Percentiles rank a stretch among this genome's conserved stretches.
These are phyloP conservation scores for Beta lomatogona DNA, from an alignment of 179 eudicot genomes.

Conservation along the genomic window DNA sequence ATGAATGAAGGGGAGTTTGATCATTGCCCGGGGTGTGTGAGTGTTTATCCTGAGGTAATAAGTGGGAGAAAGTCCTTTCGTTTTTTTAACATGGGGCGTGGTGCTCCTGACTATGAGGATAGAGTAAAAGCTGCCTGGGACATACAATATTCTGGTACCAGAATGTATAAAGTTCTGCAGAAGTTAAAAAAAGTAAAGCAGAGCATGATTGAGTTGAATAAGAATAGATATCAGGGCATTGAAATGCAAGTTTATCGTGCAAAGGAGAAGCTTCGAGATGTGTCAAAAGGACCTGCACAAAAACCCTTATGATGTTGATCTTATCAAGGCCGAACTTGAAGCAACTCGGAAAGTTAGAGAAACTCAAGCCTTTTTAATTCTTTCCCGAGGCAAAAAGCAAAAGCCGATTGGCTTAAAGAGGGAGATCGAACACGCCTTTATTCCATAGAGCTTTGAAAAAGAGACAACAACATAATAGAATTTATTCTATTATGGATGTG, in stretches of 20 bases:
- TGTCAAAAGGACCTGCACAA: background rate
- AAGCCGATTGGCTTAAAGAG: background rate
- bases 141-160: accelerated
- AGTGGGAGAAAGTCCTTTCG: background rate
- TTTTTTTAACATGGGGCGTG: background rate
- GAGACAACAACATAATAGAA: background rate
- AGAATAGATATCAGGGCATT: background rate
- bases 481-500: background rate
- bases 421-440: background rate
- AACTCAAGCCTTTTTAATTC: background rate
- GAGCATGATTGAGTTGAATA: background rate
- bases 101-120: background rate
- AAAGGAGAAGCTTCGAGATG: background rate
- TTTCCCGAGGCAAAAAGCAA: background rate
- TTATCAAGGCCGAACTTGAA: background rate
- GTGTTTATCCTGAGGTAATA: background rate
- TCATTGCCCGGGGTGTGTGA: background rate
- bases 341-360: background rate
- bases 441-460: background rate
- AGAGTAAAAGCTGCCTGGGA: background rate
- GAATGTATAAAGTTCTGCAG: background rate
- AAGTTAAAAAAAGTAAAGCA: background rate
- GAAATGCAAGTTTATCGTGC: background rate
- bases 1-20: background rate
- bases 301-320: background rate